Evolutionary conservation across 306 rosid species (phyloP).

Genomic region (Trichosanthes truncata): DNA sequence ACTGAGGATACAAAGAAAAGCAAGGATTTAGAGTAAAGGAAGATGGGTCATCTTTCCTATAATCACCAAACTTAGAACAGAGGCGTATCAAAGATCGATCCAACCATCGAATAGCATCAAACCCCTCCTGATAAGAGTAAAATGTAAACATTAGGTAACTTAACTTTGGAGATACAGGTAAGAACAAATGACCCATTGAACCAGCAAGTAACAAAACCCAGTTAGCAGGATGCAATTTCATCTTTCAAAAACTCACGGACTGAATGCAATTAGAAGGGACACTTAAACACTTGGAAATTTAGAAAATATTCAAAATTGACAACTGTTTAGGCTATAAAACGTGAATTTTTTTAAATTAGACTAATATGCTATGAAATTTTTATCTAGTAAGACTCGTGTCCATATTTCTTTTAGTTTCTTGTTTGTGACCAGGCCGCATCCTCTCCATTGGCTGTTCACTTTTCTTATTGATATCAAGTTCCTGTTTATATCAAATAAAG

Average conservation of each 20-base stretch:
- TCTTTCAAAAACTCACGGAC: neutral
- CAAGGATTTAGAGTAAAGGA: constrained; percentile 79
- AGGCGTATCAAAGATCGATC: constrained; percentile 91
- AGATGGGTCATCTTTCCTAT: constrained; percentile 92
- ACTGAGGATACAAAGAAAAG: constrained; percentile 88
- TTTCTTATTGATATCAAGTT: neutral
- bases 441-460: neutral
- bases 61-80: constrained; percentile 94
- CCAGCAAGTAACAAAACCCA: constrained; percentile 1
- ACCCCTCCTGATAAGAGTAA: constrained; percentile 58
- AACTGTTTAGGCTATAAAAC: neutral
- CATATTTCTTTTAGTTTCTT: neutral
- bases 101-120: constrained; percentile 96
- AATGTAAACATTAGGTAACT: neutral
- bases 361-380: neutral
- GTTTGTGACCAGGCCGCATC: neutral
- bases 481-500: neutral
- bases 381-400: neutral
- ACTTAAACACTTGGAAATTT: neutral
- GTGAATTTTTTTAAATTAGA: neutral
- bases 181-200: neutral
- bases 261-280: neutral
- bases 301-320: neutral
- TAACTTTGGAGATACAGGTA: neutral
- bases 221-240: neutral